Evolutionary conservation across 257 asterid genomes (phyloP).

Genomic region (Penstemon newberryi): DNA sequence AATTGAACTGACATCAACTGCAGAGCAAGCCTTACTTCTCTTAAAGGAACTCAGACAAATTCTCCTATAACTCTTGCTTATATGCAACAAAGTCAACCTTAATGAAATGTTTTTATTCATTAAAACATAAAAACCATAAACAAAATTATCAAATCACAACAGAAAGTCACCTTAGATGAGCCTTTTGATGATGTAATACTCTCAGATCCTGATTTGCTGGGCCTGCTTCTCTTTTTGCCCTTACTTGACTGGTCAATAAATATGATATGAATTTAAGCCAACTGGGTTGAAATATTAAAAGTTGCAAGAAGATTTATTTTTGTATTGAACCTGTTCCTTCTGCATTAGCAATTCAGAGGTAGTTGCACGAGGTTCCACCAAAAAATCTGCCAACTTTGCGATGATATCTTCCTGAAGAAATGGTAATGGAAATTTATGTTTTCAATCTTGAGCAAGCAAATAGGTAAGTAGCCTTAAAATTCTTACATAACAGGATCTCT

Average conservation of each 20-base stretch:
- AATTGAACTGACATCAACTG: constrained; percentile 9
- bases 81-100: constrained; percentile 18
- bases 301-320: not conserved
- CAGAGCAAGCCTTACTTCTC: not conserved
- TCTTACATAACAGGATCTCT: too few species aligned
- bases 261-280: constrained; percentile 33
- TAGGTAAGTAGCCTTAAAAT: not conserved
- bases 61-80: constrained; percentile 1
- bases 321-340: constrained; percentile 64
- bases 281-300: constrained; percentile 4
- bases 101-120: not conserved
- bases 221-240: constrained; percentile 84
- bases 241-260: constrained; percentile 46
- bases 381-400: constrained; percentile 69
- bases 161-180: constrained; percentile 59
- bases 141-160: constrained; percentile 6
- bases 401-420: constrained; percentile 78
- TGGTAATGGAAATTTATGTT: constrained; percentile 5
- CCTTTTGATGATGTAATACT: constrained; percentile 58
- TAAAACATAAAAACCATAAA: constrained; percentile 1
- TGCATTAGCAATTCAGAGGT: constrained; percentile 72
- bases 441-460: not conserved
- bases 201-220: constrained; percentile 51
- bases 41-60: not conserved
- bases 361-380: constrained; percentile 83